Percentiles rank a stretch among this genome's conserved stretches.
phyloP scores from a whole-genome alignment of 2,329 filamentous ascomycete genomes.

The Pseudophaeomoniella oleicola region DNA sequence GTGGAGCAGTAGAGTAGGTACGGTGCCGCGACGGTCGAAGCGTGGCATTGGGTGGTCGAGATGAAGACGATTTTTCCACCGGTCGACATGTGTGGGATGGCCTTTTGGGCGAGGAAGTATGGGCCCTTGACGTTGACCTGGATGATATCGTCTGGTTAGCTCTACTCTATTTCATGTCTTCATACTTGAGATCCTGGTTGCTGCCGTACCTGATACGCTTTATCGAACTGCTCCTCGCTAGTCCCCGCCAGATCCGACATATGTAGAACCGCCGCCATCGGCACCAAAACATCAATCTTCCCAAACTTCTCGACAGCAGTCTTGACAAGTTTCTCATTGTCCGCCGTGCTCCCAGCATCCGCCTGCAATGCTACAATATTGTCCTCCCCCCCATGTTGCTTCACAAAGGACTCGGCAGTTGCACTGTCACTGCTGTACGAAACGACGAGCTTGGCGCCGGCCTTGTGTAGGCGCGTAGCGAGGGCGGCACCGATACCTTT shows the following conservation, averaged over 20 bases:
- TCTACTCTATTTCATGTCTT: too few relatives aligned
- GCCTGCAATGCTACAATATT: conserved; percentile 39
- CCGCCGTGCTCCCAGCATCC: conserved; percentile 32
- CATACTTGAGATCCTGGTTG: too few relatives aligned
- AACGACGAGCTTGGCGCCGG: conserved; percentile 31
- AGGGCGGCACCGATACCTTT: conserved; percentile 26
- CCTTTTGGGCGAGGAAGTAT: conserved; percentile 39
- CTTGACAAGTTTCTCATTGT: conserved; percentile 35
- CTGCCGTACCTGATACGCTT: too few relatives aligned
- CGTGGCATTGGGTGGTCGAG: conserved; percentile 27
- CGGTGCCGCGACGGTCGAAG: conserved; percentile 24
- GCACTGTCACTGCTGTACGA: conserved; percentile 43
- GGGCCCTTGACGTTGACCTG: conserved; percentile 44
- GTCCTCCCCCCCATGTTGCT: conserved; percentile 29
- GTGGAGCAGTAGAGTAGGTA: conserved; percentile 40
- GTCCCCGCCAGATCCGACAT: conserved; percentile 35
- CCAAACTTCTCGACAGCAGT: conserved; percentile 35
- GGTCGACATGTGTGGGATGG: conserved; percentile 33
- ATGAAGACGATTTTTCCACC: conserved; percentile 39
- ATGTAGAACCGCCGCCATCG: conserved; percentile 39
- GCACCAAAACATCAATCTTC: conserved; percentile 44
- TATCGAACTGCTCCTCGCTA: conserved; percentile 38
- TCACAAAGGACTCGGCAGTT: conserved; percentile 40
- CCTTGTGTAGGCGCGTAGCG: conserved; percentile 20
- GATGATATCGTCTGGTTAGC: too few relatives aligned